Percentiles rank a stretch among this genome's conserved stretches.
Conservation (phyloP, 768 basidiomycete species). For the Kwoniella dejecticola region DNA sequence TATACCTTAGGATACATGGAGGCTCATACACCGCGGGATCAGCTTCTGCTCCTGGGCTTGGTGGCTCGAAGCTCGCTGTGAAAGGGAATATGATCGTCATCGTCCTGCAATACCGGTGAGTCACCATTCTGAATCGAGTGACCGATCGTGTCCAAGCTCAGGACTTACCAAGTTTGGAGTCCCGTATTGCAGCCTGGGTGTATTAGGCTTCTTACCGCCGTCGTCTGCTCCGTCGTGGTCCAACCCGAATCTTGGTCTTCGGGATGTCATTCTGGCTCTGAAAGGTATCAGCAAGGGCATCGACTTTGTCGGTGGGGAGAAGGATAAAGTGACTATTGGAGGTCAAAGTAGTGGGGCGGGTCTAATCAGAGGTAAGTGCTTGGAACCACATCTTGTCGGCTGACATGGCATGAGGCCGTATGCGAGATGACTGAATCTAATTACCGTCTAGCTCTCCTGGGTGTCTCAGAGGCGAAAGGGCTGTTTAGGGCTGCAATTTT, state of each 20-base stretch:
- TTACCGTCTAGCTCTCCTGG: slow-evolving; percentile 63
- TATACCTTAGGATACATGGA: slow-evolving; percentile 79
- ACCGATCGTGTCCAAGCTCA: background rate
- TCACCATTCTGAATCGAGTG: slow-evolving; percentile 59
- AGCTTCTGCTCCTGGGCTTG: slow-evolving; percentile 70
- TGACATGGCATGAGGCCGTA: background rate
- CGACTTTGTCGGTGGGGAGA: slow-evolving; percentile 68
- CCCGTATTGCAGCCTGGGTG: slow-evolving; percentile 56
- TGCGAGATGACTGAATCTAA: too few relatives aligned
- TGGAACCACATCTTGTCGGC: background rate
- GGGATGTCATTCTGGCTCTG: slow-evolving; percentile 66
- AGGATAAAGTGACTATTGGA: slow-evolving; percentile 66
- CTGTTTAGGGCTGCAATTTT: slow-evolving; percentile 77
- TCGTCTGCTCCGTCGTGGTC: slow-evolving; percentile 41
- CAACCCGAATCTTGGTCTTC: slow-evolving; percentile 58
- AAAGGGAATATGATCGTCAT: slow-evolving; percentile 73
- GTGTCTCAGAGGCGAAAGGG: slow-evolving; percentile 67
- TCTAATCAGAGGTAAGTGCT: slow-evolving; percentile 63
- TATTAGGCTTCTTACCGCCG: slow-evolving; percentile 73
- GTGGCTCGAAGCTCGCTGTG: slow-evolving; percentile 73
- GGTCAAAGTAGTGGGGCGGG: slow-evolving; percentile 81
- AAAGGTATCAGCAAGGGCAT: slow-evolving; percentile 65
- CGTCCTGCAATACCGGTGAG: slow-evolving; percentile 81
- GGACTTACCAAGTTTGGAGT: background rate
- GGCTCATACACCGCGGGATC: slow-evolving; percentile 76